Base-by-base conservation (phyloP, 164 flowering plant species). In the Vitis riparia region DNA sequence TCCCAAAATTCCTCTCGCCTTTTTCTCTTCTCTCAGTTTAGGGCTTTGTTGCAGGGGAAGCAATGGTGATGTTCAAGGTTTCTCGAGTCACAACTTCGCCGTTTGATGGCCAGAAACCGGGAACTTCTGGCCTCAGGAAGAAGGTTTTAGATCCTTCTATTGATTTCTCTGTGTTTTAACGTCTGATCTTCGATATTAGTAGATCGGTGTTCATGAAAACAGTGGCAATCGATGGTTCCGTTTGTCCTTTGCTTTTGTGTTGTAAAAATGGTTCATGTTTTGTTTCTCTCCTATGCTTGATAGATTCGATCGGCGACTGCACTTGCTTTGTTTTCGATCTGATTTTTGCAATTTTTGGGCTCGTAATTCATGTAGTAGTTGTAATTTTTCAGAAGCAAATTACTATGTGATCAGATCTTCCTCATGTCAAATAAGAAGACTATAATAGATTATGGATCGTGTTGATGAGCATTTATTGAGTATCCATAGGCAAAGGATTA, bases 81-180 rank as follows among this genome's bases (percentile, higher is more conserved):
- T 32, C 87, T 8, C 77, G 79, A 37, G 87, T 81, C 0, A 76
- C 74, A 29, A 85, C 97, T 8, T 67, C 78, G 62, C 97, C 97
- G 2, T 48, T 80, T 76, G 94, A 88, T 9, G 95, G 91, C 77
- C 95, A 91, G 79, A 94, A 94, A 69, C 97, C 97, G 2, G 97
- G 98, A n/a, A 94, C 98, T 23, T 91, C 97, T 50, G 98, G 98
- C 29, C 88, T 94, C 74, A 84, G 98, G 66, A 94, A 92, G 90
- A 94, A 92, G 97, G 97, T 94, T 69, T 2, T 16, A 19, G 47
- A 13, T 27, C 55, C 51, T 59, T 55, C 16, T 19, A 10, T 27
- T 13, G 55, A 29, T 15, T 4, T 14, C 52, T 51, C 48, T 63
- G 17, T 15, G 48, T 64, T 47, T 55, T 19, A 47, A 13, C 11